Base-by-base conservation (phyloP, 1,139 yeast genomes). In the Suhomyces atakaporum region DNA sequence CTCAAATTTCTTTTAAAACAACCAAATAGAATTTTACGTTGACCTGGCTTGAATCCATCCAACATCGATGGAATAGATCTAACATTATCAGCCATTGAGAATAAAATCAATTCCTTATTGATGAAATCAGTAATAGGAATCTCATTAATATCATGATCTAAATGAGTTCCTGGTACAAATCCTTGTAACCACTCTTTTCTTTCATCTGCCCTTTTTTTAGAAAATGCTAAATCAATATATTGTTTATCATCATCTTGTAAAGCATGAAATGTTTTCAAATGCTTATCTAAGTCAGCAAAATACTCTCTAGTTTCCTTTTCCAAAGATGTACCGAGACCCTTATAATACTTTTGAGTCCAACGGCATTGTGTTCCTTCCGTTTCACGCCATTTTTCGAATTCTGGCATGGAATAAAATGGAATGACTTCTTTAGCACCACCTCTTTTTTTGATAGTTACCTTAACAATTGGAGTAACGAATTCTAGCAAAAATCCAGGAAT, bases 41-140 rank as follows among this genome's bases (percentile, higher is more conserved):
- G 99, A 45, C 96, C 96, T 0, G 98, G 99, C 59, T 94, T 94
- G 48, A 92, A 79, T 1, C 99, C 99, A 66, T 94, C 99, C 53
- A 92, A 67, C 1, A 89, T 86, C 4, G 89, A 84, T 1, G 99
- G 98, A 53, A 94, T 89, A 0, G 98, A 92, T 61, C 98, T 81
- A 36, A 89, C 79, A 53, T 92, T 90, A 64, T 94, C 99, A 2
- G 97, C 97, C 86, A 94, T 85, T 12, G 97, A 88, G 58, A 92
- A 94, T 36, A 94, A 69, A 61, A 94, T 94, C 54, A 94, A 75
- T 58, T 94, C 99, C 58, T 92, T 89, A 63, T 94, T 90, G 57
- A 94, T 92, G 54, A 94, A 94, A 43, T 92, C 97, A 44, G 89
- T 75, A 44, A 94, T 92, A 3, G 97, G 97, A 47, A 94, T 90